Evolutionary conservation across 2,329 filamentous ascomycete genomes (phyloP), one percentile per base, ranked within the genome.

Genomic region (Plenodomus biglobosus): DNA sequence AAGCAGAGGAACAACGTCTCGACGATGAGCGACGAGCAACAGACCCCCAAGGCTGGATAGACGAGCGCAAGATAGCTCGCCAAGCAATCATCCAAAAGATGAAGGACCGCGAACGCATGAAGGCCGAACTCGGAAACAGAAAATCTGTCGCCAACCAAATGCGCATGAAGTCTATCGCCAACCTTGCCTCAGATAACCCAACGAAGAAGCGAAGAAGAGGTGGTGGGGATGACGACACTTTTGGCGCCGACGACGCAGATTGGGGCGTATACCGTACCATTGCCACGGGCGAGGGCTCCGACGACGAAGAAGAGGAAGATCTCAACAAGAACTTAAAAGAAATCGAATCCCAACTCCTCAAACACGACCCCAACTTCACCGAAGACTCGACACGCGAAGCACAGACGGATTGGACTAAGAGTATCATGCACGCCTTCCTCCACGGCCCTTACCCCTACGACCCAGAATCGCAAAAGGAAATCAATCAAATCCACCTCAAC

Each of bases 221-320:
- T 6, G 89, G 88, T 7, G 89, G 87, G 3, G 92, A 97, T 67
- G 94, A 99, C 63, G 94, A 99, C 68, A 91, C 90, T 51, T 99
- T 99, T 67, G 94, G 94, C 47, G 92, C 92, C 41, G 92, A 99
- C 70, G 94, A 99, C 66, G 92, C 95, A 48, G 94, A 99, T 71
- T 99, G 94, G 94, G 90, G 90, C 48, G 90, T 99, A 13, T 99
- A 99, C 73, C 86, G 94, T 44, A 90, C 90, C 35, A 95, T 97
- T 48, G 89, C 90, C 1, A 90, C 88, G 1, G 91, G 90, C 42
- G 87, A 88, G 43, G 61, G 80, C 59, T 90, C 87, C 65, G 90
- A 94, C 53, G 92, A 96, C 58, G 91, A 95, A 42, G 92, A 95
- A 68, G 92, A 97, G 68, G 89, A 92, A 70, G 92, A 97, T 64